Percentiles rank a stretch among this genome's conserved stretches.
Evolutionary conservation across 495 filamentous ascomycete genomes (phyloP).

Genomic region (Xylona heveae): DNA sequence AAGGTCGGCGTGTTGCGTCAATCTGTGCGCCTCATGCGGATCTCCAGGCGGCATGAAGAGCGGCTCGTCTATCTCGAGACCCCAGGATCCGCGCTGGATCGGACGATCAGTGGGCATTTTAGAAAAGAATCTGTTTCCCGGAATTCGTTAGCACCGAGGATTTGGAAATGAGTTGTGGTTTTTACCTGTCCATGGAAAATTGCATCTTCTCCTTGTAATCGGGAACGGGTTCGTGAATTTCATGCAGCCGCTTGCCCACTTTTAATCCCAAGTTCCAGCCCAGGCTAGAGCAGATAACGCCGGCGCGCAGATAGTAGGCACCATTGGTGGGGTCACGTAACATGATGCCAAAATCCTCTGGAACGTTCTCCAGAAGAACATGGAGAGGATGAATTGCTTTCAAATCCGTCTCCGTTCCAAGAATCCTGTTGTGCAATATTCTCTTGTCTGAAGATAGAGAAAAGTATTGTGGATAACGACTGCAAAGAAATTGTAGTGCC

Average conservation of each 20-base stretch:
- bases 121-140: slow-evolving; percentile 42
- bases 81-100: slow-evolving; percentile 81
- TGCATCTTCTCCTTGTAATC: slow-evolving; percentile 87
- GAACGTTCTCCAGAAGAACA: slow-evolving; percentile 60
- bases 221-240: slow-evolving; percentile 62
- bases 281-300: slow-evolving; percentile 55
- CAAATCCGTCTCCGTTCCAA: slow-evolving; percentile 41
- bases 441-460: slow-evolving; percentile 33
- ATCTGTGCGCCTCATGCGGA: slow-evolving; percentile 36
- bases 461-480: slow-evolving; percentile 68
- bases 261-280: slow-evolving; percentile 69
- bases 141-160: background rate
- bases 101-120: slow-evolving; percentile 53
- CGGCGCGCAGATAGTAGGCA: slow-evolving; percentile 56
- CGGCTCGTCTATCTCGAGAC: slow-evolving; percentile 54
- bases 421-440: slow-evolving; percentile 48
- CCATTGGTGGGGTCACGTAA: slow-evolving; percentile 51
- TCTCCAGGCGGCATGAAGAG: slow-evolving; percentile 64
- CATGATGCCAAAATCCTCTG: slow-evolving; percentile 76
- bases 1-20: slow-evolving; percentile 32
- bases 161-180: background rate
- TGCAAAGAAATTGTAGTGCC: slow-evolving; percentile 54
- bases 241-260: slow-evolving; percentile 45
- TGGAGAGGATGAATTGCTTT: slow-evolving; percentile 43
- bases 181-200: slow-evolving; percentile 64